Base-by-base conservation (phyloP, 1,139 yeast species). In the Eremothecium sinecaudum region DNA sequence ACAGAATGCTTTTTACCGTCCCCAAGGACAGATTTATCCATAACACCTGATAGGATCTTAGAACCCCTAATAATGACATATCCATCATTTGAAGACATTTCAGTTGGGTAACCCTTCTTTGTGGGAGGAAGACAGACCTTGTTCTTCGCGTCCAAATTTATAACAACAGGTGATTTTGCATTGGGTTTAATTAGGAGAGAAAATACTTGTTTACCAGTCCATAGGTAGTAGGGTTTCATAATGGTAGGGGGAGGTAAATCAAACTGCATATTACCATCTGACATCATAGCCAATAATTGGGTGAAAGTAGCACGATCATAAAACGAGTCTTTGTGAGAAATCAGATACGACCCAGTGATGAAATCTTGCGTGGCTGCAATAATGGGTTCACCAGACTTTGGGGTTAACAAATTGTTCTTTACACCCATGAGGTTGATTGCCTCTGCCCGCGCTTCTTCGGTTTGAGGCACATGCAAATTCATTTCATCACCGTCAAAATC, bases 401-500 rank as follows among this genome's bases (percentile, higher is more conserved):
- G 99, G 1, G 98, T 90, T 46, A 90, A 70, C 44, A 92, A 67
- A 56, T 92, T 92, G 53, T 87, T 81, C 53, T 92, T 92, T 29
- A 92, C 98, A 34, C 98, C 98, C 99, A 92, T 92, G 50, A 92
- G 69, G 51, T 83, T 83, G 59, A 90, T 84, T 12, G 98, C 98
- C 61, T 92, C 98, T 0, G 98, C 94, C 47, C 98, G 69, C 1
- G 98, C 98, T 61, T 92, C 99, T 61, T 92, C 98, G 0, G 98
- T 90, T 62, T 92, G 99, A 2, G 98, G 98, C 28, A 92, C 98
- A 56, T 92, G 99, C 56, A 92, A 68, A 59, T 92, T 92, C 99
- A 92, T 92, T 62, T 92, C 99, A 62, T 92, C 99, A 60, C 99
- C 99, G 61, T 92, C 99, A 56, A 92, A 92, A 72, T 92, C 99